A percentile compares a stretch with the other conserved stretches of the same genome.
Conservation (phyloP, 129 eudicot species). For the Helianthus annuus region DNA sequence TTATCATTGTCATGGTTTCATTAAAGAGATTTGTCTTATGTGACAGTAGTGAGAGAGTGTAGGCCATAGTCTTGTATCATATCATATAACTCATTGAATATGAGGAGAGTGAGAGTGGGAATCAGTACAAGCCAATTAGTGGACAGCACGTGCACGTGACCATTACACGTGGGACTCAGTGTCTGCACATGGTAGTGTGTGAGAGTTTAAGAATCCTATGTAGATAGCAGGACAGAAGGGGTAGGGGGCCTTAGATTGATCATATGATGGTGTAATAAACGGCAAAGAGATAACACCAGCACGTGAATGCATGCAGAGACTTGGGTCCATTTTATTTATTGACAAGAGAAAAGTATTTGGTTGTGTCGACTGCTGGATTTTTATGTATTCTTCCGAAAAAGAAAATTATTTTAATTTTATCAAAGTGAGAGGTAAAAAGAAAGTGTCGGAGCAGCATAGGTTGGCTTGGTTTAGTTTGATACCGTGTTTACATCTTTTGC, state of each 20-base stretch:
- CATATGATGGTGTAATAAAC: constrained; percentile 43
- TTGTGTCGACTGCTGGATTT: neutral
- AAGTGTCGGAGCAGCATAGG: too few species aligned
- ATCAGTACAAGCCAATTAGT: constrained; percentile 39
- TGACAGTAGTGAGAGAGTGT: constrained; percentile 43
- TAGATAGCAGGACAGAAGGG: constrained; percentile 12
- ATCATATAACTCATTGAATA: neutral
- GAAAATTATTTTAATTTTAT: too few species aligned
- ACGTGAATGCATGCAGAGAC: constrained; percentile 42
- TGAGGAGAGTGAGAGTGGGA: neutral
- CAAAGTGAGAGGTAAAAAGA: too few species aligned
- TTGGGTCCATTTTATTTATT: constrained; percentile 37
- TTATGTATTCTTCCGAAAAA: too few species aligned
- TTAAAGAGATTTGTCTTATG: constrained; percentile 62
- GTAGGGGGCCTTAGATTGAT: constrained; percentile 17
- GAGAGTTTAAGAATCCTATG: constrained; percentile 41
- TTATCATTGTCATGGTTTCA: constrained; percentile 42
- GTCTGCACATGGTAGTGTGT: constrained; percentile 29
- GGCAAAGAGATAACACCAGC: constrained; percentile 38
- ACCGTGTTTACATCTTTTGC: too few species aligned
- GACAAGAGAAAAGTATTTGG: neutral
- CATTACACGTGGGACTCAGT: constrained; percentile 71
- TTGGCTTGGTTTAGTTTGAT: too few species aligned
- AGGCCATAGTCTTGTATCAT: constrained; percentile 22
- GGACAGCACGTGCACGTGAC: constrained; percentile 53